Conservation (phyloP, 768 basidiomycete species). For the Boletus pseudopeckii region DNA sequence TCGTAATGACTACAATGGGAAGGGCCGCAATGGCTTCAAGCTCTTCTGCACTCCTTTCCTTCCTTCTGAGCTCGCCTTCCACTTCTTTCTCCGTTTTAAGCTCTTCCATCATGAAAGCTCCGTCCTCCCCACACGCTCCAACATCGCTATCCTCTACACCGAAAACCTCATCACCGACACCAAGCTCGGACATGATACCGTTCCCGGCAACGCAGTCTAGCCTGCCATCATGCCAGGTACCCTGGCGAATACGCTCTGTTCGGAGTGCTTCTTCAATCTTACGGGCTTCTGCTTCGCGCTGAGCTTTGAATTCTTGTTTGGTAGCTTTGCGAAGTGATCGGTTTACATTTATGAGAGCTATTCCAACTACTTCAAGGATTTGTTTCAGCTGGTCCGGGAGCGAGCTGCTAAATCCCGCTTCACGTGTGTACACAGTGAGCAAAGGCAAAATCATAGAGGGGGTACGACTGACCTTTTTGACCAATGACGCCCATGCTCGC, state of each 20-base stretch:
- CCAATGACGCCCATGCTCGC: slow-evolving; percentile 93
- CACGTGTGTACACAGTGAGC: background rate
- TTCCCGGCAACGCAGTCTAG: slow-evolving; percentile 83
- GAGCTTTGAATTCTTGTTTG: slow-evolving; percentile 37
- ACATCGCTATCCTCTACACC: slow-evolving; percentile 32
- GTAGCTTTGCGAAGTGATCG: slow-evolving; percentile 45
- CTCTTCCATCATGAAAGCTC: slow-evolving; percentile 13
- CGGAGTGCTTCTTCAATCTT: slow-evolving; percentile 38
- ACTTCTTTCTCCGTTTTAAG: slow-evolving; percentile 28
- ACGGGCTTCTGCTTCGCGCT: slow-evolving; percentile 34
- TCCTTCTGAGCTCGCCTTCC: slow-evolving; percentile 30
- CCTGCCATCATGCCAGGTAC: slow-evolving; percentile 83
- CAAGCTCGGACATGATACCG: slow-evolving; percentile 83
- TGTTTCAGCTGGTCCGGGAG: slow-evolving; percentile 80
- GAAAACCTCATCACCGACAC: slow-evolving; percentile 71
- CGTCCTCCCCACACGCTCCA: slow-evolving; percentile 8
- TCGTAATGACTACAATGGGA: slow-evolving; percentile 84
- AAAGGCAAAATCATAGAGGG: background rate
- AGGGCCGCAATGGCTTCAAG: slow-evolving; percentile 55
- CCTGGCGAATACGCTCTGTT: slow-evolving; percentile 51
- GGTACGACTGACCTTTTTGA: slow-evolving; percentile 64
- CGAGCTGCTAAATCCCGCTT: slow-evolving; percentile 81
- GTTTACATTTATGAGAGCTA: slow-evolving; percentile 64
- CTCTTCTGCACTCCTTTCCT: slow-evolving; percentile 39
- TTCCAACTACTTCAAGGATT: slow-evolving; percentile 75